Evolutionary conservation across 2,329 filamentous ascomycete genomes (phyloP).

Genomic region (Fusarium transvaalense): DNA sequence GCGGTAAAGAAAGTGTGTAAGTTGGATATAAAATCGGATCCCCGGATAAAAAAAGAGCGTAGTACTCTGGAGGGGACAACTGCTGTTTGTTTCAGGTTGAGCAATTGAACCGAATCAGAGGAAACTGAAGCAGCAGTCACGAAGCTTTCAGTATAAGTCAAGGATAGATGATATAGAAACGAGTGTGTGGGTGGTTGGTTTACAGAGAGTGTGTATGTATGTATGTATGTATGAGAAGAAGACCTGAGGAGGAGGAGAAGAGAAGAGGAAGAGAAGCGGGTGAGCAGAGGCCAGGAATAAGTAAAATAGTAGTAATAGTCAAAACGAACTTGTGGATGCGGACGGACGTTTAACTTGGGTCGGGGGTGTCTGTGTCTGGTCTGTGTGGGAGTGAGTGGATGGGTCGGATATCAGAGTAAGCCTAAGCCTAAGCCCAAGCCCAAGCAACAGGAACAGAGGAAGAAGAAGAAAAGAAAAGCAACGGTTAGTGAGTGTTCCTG

Average conservation of each 20-base stretch:
- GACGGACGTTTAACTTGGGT: slow-evolving; percentile 17
- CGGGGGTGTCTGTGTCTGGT: slow-evolving; percentile 4
- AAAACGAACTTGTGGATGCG: slow-evolving; percentile 44
- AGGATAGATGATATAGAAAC: slow-evolving; percentile 33
- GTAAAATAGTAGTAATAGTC: slow-evolving; percentile 43
- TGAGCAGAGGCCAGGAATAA: slow-evolving; percentile 35
- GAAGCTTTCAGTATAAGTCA: slow-evolving; percentile 22
- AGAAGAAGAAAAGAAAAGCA: slow-evolving; percentile 38
- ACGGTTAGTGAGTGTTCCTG: slow-evolving; percentile 20
- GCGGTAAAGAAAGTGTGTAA: slow-evolving; percentile 26
- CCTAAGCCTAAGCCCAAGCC: slow-evolving; percentile 18
- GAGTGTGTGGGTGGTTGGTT: too few species aligned
- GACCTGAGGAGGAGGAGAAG: slow-evolving; percentile 33
- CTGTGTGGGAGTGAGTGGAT: slow-evolving; percentile 29
- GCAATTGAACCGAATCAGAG: slow-evolving; percentile 25
- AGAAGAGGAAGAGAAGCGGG: slow-evolving; percentile 7
- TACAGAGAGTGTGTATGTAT: background rate
- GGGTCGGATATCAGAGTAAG: slow-evolving; percentile 13
- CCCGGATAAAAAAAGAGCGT: slow-evolving; percentile 37
- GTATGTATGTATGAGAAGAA: slow-evolving; percentile 7
- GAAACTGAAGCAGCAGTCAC: slow-evolving; percentile 18
- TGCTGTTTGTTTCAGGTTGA: slow-evolving; percentile 26
- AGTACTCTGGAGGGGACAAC: slow-evolving; percentile 23
- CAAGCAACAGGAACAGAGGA: background rate
- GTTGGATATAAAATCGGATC: slow-evolving; percentile 26